Base-by-base conservation (phyloP, 768 basidiomycete genomes). In the Neoboletus subvelutipes region DNA sequence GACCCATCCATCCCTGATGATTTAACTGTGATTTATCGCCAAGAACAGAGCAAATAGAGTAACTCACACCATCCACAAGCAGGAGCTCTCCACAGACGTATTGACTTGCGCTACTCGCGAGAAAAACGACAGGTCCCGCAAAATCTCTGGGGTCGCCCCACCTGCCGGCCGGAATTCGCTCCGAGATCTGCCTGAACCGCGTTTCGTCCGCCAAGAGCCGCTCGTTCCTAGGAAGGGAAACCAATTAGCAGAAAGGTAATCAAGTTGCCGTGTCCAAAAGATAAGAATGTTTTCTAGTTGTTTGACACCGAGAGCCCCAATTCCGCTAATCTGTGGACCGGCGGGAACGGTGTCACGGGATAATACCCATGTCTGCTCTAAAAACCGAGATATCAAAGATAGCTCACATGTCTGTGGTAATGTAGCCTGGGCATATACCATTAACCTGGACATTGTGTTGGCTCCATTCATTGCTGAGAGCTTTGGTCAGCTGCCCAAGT, bases 391-490 rank as follows among this genome's bases (percentile, higher is more conserved):
- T 56, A 59, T 40, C 52, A 55, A 55, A 55, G 57, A 74, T 69
- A 55, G 49, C 58, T 75, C 74, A 91, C 89, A 94, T 94, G 64
- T 96, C 94, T 36, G 93, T 96, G 28, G 82, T 81, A 65, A 95
- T 87, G 72, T 94, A 94, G 33, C 92, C 93, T 31, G 92, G 92
- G 62, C 86, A 87, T 61, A 96, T 90, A 24, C 82, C 88, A 68
- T 95, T 94, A 18, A 95, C 92, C 71, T 93, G 88, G 51, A 96
- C 84, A 62, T 92, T 92, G 64, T 90, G 83, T 65, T 81, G 80
- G 58, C 90, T 88, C 94, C 94, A 97, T 71, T 96, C 94, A 72
- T 97, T 97, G 65, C 88, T 86, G 65, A 96, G 83, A 3, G 93
- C 88, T 74, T 94, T 94, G 28, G 92, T 92, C 64, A 92, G 77